Evolutionary conservation across 495 filamentous ascomycete genomes (phyloP), one percentile per base, ranked within the genome.

Genomic region (Xylaria grammica): DNA sequence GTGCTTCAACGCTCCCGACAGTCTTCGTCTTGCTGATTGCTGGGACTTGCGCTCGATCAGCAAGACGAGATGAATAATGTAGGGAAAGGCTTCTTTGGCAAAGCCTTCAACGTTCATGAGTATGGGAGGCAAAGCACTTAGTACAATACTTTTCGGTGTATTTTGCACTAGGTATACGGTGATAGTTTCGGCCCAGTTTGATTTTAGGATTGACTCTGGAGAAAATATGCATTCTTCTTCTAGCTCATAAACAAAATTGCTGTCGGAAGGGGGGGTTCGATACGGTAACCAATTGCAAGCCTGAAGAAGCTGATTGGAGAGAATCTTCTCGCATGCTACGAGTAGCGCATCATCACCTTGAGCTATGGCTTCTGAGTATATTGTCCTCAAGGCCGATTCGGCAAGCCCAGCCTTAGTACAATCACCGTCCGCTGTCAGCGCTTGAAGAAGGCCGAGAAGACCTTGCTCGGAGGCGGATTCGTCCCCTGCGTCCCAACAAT

Each of bases 1-100:
- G 15, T 67, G 69, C 61, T 74, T 78, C 42, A 82, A 72, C 0
- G 82, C 82, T 22, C 74, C 73, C 0, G 85, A 89, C 8, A 89
- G 67, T 26, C 69, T 71, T 15, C 77, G 74, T 57, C 82, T 86
- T 17, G 81, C 71, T 5, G 67, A 74, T 55, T 81, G 79, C 24
- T 82, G 76, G n/a, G 76, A 74, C n/a, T 84, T 78, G 27, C 75
- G 65, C 60, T 84, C 78, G 51, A 78, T 78, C n/a, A 81, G 71
- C 22, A 98, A 79, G 27, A 91, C 85, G 48, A 94, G 79, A 75
- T 98, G 94, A 5, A 96, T 80, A 36, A 97, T 83, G 63, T 88
- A 93, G 5, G 91, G 93, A 55, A 97, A 86, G 1, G 89, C 75
- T 34, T 87, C 82, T 65, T 87, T 84, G 4, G 93, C 89, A 49